Base-by-base conservation (phyloP, 2,329 filamentous ascomycete genomes). In the Ciborinia camelliae region DNA sequence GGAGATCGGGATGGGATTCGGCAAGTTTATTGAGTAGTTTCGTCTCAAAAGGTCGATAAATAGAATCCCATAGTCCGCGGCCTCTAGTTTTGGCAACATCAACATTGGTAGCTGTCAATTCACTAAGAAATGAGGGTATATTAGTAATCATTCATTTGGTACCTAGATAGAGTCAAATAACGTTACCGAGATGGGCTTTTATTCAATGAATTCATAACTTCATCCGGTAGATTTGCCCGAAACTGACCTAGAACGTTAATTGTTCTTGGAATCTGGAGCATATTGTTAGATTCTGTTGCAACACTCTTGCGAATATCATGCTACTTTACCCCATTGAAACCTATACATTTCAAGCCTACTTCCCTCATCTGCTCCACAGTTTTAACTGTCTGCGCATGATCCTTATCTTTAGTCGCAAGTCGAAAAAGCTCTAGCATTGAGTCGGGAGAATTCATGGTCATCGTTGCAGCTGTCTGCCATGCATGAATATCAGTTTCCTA, bases 361-460 rank as follows among this genome's bases (percentile, higher is more conserved):
- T 92, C 89, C 71, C 89, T 86, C 80, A 92, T 90, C 65, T 90
- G 81, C 74, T 91, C 89, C 67, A 89, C 89, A 7, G 69, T 73
- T 35, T 69, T 64, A 1, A 75, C 69, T 10, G 68, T 58, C 32
- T 73, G 63, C 35, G 52, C 57, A 32, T 68, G 69, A 35, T 73
- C 72, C 50, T 67, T 67, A 10, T 71, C 68, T 12, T 65, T 61
- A 7, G 72, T 74, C 4, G 69, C 70, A 8, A 73, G 63, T 45
- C 62, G 67, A 57, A 68, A 70, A 15, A 93, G 82, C 28, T 83
- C 77, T 4, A 84, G 78, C 69, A 94, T 84, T 3, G 90, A 89
- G 65, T 90, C 88, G 30, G 91, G 91, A 1, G 90, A 92, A 79
- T 96, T 95, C 80, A 95, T 86, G 0, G 91, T 95, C 79, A 94